Evolutionary conservation across 2,329 filamentous ascomycete species (phyloP).

Genomic region (Clarireedia monteithiana): DNA sequence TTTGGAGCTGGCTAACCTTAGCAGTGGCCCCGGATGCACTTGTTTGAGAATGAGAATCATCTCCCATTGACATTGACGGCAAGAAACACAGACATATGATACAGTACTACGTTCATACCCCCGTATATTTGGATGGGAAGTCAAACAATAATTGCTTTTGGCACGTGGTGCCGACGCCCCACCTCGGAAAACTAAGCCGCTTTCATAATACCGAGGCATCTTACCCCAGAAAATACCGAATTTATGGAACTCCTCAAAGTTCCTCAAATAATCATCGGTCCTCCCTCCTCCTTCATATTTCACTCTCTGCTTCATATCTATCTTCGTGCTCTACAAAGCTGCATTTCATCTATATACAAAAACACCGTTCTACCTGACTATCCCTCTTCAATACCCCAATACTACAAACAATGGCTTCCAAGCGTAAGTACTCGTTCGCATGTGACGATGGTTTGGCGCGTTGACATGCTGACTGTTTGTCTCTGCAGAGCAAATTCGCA

Average conservation of each 20-base stretch:
- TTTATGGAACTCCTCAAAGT: neutral
- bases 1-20: no score
- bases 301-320: neutral
- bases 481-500: conserved; percentile 72
- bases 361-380: neutral
- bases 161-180: no score
- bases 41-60: no score
- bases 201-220: conserved; percentile 21
- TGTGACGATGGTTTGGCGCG: conserved; percentile 6
- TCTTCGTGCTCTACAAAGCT: neutral
- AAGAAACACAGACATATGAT: no score
- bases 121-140: no score
- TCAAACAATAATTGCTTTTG: no score
- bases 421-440: conserved; percentile 54
- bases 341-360: neutral
- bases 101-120: no score
- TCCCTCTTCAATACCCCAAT: conserved; percentile 3
- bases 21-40: no score
- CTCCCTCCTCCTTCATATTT: neutral
- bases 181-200: no score
- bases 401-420: conserved; percentile 59
- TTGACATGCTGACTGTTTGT: conserved; percentile 10
- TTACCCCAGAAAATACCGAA: conserved; percentile 21
- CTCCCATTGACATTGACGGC: no score
- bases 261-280: conserved; percentile 5